A percentile compares a stretch with the other conserved stretches of the same genome.
Conservation (phyloP, 768 basidiomycete species). For the Leucocoprinus birnbaumii region DNA sequence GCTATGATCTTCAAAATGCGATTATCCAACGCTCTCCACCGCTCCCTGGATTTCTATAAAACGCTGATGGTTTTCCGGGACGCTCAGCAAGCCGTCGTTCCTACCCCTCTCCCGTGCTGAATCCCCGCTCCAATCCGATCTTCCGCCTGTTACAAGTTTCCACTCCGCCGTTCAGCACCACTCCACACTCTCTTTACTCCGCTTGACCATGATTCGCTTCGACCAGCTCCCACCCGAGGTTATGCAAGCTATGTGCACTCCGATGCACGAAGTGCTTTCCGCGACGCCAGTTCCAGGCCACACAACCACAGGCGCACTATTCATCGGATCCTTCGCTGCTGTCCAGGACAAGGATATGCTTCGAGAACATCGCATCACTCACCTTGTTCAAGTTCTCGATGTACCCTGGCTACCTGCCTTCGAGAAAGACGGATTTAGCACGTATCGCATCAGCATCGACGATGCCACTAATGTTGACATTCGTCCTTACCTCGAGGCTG, state of each 20-base stretch:
- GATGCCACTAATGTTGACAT: slow-evolving; percentile 63
- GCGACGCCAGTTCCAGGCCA: slow-evolving; percentile 28
- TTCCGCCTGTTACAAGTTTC: background rate
- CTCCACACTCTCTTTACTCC: background rate
- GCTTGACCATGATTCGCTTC: slow-evolving; percentile 69
- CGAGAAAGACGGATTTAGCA: slow-evolving; percentile 45
- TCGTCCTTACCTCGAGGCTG: slow-evolving; percentile 63
- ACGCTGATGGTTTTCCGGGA: background rate
- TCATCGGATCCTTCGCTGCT: slow-evolving; percentile 65
- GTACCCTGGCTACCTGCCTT: slow-evolving; percentile 57
- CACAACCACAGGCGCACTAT: slow-evolving; percentile 48
- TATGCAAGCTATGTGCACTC: slow-evolving; percentile 82
- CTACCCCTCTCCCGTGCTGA: background rate
- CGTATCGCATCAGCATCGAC: slow-evolving; percentile 65
- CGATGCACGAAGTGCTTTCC: slow-evolving; percentile 71
- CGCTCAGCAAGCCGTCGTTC: background rate
- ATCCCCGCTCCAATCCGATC: background rate
- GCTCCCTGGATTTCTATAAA: slow-evolving; percentile 7
- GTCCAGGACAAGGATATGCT: slow-evolving; percentile 55
- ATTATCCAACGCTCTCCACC: slow-evolving; percentile 12
- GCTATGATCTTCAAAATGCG: slow-evolving; percentile 8
- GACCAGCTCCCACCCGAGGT: slow-evolving; percentile 72
- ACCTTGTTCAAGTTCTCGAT: slow-evolving; percentile 68
- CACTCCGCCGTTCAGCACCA: background rate
- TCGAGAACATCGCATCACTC: slow-evolving; percentile 44